Evolutionary conservation across 2,329 filamentous ascomycete species (phyloP), one percentile per base, ranked within the genome.

Genomic region (Sordariomycetes sp.): DNA sequence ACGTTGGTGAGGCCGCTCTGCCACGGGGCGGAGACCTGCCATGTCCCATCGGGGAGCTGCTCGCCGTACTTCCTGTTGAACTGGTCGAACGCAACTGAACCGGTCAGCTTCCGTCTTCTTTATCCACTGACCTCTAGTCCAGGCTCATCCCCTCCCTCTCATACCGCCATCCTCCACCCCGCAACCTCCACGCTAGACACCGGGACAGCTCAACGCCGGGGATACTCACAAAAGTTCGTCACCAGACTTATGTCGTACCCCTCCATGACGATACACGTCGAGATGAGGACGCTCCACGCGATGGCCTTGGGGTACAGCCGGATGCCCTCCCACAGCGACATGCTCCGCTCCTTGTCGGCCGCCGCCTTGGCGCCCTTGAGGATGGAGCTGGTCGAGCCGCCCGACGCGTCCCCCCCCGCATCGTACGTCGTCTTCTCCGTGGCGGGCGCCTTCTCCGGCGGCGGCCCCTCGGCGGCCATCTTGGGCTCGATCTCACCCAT

Each of bases 311-410:
- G 90, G 68, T 96, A 96, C 28, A 94, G 78, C 67, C 78, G 83
- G 70, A 96, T 79, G 20, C 89, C 90, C 74, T 96, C 83, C 69
- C 81, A 67, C 59, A 96, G 75, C 53, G 80, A 87, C 87, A 90
- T 90, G 16, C 75, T 78, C 64, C 83, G 85, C 70, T 86, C 83
- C 69, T 82, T 83, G 60, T 82, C 77, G 32, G 81, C 76, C 18
- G 82, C 82, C 34, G 68, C 57, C 51, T 58, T 54, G 34, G 57
- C 57, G 35, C 51, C 51, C 12, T 48, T 28, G 24, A 57, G 32
- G 55, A 57, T 53, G 18, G 48, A 51, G 7, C 48, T 35, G 25
- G 28, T 50, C 14, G 55, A 52, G 28, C 32, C 24, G n/a, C n/a
- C 22, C n/a, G 4, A 16, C 6, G 14, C 22, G 24, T 53, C 51